Evolutionary conservation across 192 early-diverging fungal species (phyloP).

Genomic region (Coemansia sp.): DNA sequence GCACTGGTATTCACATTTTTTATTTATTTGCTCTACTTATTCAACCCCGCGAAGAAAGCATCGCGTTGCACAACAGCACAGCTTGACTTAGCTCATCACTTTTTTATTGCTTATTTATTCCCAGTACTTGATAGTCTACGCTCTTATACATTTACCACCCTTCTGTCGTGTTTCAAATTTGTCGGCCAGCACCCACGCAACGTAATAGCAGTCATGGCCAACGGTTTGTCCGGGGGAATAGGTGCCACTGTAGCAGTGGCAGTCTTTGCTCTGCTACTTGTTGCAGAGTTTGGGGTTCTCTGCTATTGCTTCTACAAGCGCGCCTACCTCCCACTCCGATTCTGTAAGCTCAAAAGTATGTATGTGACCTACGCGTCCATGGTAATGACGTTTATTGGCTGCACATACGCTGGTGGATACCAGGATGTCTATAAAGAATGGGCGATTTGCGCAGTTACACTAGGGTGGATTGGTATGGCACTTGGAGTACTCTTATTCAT

Average conservation of each 20-base stretch:
- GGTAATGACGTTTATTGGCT: conserved; percentile 46
- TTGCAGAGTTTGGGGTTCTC: conserved; percentile 22
- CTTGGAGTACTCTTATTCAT: conserved; percentile 37
- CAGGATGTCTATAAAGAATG: conserved; percentile 19
- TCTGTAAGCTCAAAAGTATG: conserved; percentile 43
- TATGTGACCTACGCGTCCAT: conserved; percentile 35
- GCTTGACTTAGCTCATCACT: conserved; percentile 1
- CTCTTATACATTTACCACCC: not conserved
- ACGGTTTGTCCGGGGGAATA: conserved; percentile 3
- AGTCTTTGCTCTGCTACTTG: not conserved
- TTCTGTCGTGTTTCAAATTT: not conserved
- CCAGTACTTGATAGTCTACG: not conserved
- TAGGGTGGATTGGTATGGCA: conserved; percentile 49
- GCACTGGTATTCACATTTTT: not conserved
- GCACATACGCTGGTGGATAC: conserved; percentile 14
- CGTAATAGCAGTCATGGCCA: not conserved
- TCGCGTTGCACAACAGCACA: not conserved
- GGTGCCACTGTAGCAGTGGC: conserved; percentile 1
- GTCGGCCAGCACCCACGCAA: not conserved
- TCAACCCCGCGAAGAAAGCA: not conserved
- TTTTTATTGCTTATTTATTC: not conserved
- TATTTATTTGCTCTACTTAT: not conserved
- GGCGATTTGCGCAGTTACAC: conserved; percentile 33
- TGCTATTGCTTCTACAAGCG: conserved; percentile 36
- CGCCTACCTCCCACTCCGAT: conserved; percentile 39